A percentile compares a stretch with the other conserved stretches of the same genome.
These are phyloP conservation scores for Brassica napus DNA, from an alignment of 345 rosid genomes.

Conservation along the genomic window Da-Ae NC_063451.1:42375501-42376000, in stretches of 20 bases:
- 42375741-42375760: not conserved
- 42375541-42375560: slow-evolving; percentile 25
- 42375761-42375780: not conserved
- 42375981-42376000: too few species aligned
- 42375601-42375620: not conserved
- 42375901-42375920: too few species aligned
- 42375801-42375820: not conserved
- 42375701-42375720: not conserved
- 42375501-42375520: slow-evolving; percentile 12
- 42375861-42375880: not conserved
- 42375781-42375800: not conserved
- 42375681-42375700: not conserved
- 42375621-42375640: not conserved
- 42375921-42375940: not conserved
- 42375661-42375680: not conserved
- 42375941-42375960: not conserved
- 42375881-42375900: not conserved
- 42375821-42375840: not conserved
- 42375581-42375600: not conserved
- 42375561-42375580: slow-evolving; percentile 16
- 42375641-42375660: not conserved
- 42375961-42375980: too few species aligned
- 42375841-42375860: too few species aligned
- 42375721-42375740: not conserved
- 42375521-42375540: slow-evolving; percentile 11